Base-by-base conservation (phyloP, 306 rosid genomes). In the Oemleria cerasiformis region DNA sequence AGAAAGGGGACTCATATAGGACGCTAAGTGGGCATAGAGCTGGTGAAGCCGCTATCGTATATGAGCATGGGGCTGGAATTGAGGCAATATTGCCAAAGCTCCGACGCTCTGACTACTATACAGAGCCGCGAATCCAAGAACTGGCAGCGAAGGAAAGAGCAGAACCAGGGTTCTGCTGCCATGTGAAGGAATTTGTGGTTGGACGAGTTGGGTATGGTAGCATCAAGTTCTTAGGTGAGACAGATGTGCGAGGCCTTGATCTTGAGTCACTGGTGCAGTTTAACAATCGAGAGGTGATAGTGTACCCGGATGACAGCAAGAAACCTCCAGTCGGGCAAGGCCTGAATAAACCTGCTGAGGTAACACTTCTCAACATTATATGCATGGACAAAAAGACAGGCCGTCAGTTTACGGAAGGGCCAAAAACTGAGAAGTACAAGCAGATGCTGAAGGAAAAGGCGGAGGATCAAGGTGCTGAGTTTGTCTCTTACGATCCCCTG, bases 81-180 rank as follows among this genome's bases (percentile, higher is more conserved):
- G 97, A 95, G 88, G 92, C 99, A 59, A 80, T 89, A 70, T 89
- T 95, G 99, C 99, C 99, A 17, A 95, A 92, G 90, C 92, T 95
- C 61, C 86, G 96, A 1, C 88, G 77, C 9, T 81, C 96, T 65
- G 99, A 92, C 80, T 95, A 95, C 84, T 95, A 83, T 80, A 92
- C 99, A 6, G 90, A 81, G 77, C 97, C 99, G 43, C 84, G 90
- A 19, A 85, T 95, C 50, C 92, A 92, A 78, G 99, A 95, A 83
- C 73, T 95, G 63, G 97, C 99, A 0, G 99, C 99, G 14, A 95
- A 89, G 86, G 99, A 95, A 83, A 90, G 97, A 79, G 96, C 92
- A 9, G 96, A 95, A 60, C 97, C 96, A 1, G 93, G 99, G 70
- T 95, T 85, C 77, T 95, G 97, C 82, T 75, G 96, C 47, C 92